Conservation (phyloP, 352 stramenopile genomes). For the Phytophthora aleatoria region DNA sequence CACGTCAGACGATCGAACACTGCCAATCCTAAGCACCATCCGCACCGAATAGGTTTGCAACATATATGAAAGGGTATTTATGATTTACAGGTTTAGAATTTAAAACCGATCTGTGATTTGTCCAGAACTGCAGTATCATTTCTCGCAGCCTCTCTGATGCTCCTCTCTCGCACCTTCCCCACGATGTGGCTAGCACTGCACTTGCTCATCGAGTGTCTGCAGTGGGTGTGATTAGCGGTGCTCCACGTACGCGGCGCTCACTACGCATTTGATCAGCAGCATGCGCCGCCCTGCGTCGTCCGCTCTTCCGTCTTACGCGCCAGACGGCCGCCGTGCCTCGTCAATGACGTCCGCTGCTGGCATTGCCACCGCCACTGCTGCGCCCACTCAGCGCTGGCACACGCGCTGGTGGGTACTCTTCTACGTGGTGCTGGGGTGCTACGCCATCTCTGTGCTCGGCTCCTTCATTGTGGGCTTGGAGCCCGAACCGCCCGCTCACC, state of each 20-base stretch:
- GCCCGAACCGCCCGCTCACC: conserved; percentile 1
- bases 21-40: conserved; percentile 23
- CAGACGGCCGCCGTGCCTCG: conserved; percentile 4
- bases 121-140: conserved; percentile 10
- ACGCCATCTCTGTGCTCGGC: conserved; percentile 24
- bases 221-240: neutral
- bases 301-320: conserved; percentile 32
- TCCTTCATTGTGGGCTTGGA: conserved; percentile 20
- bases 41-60: neutral
- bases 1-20: conserved; percentile 8
- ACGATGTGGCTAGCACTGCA: conserved; percentile 21
- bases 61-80: neutral
- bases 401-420: conserved; percentile 33
- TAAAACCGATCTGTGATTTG: neutral
- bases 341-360: conserved; percentile 1
- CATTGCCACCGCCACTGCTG: neutral
- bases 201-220: neutral
- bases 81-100: neutral
- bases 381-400: conserved; percentile 2
- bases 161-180: conserved; percentile 17
- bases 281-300: conserved; percentile 39
- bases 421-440: conserved; percentile 35
- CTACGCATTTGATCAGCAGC: conserved; percentile 17
- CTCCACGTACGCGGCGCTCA: neutral
- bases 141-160: conserved; percentile 1